Percentiles rank a stretch among this genome's conserved stretches.
These are phyloP conservation scores for Ephemerocybe angulata DNA, from an alignment of 768 basidiomycete species.

Conservation along the genomic window DNA sequence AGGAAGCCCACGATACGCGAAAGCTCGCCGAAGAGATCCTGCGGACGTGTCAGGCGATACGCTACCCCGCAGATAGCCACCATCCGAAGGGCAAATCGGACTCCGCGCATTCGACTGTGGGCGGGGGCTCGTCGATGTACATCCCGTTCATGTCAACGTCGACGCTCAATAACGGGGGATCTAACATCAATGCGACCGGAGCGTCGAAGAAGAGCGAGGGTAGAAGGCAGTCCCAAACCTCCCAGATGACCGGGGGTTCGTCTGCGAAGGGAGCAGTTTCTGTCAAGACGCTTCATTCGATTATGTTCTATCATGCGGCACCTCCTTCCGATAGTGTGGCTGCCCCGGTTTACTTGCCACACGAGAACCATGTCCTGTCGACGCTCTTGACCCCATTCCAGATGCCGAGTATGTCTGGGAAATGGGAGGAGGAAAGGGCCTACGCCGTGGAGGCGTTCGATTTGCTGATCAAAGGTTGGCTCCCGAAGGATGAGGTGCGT, in stretches of 20 bases:
- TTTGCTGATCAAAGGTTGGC: constrained; percentile 54
- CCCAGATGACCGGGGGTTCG: background rate
- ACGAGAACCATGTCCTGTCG: constrained; percentile 57
- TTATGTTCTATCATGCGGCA: constrained; percentile 43
- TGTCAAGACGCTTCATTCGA: constrained; percentile 41
- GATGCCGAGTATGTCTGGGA: constrained; percentile 27
- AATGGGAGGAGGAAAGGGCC: constrained; percentile 49
- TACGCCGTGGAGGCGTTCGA: constrained; percentile 62
- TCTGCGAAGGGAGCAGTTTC: constrained; percentile 24
- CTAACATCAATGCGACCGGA: constrained; percentile 3
- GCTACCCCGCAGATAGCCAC: constrained; percentile 37
- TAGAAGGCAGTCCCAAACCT: constrained; percentile 4
- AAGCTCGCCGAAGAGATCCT: constrained; percentile 55
- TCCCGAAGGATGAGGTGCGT: constrained; percentile 49
- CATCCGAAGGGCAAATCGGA: constrained; percentile 20
- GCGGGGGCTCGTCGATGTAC: constrained; percentile 34
- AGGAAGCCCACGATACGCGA: constrained; percentile 48
- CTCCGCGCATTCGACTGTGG: constrained; percentile 6
- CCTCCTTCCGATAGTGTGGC: constrained; percentile 23
- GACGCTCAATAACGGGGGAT: background rate
- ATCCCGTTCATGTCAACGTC: constrained; percentile 38
- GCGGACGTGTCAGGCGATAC: constrained; percentile 50
- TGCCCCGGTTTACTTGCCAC: constrained; percentile 40
- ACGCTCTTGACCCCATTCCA: constrained; percentile 57
- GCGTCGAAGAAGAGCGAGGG: constrained; percentile 7